A percentile compares a stretch with the other conserved stretches of the same genome.
These are phyloP conservation scores for Yarrowia bubula DNA, from an alignment of 805 yeast species.

Conservation along the genomic window DNA sequence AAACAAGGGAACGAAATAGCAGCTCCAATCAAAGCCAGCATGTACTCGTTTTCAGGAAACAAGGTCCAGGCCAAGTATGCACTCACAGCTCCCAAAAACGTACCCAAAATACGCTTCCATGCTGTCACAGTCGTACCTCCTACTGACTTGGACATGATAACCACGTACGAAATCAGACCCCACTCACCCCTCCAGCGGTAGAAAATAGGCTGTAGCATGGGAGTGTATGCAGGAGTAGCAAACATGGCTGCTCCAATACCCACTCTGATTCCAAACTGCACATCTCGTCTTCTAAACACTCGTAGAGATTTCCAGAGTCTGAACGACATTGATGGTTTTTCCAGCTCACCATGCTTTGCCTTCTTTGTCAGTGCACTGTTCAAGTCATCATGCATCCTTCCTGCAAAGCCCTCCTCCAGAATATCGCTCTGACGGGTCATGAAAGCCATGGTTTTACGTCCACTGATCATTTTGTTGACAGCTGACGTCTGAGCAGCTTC, in stretches of 20 bases:
- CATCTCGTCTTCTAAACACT: conserved; percentile 59
- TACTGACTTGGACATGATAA: conserved; percentile 78
- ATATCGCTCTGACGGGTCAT: conserved; percentile 14
- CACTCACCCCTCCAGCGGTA: conserved; percentile 76
- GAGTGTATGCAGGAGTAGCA: conserved; percentile 65
- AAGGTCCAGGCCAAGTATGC: conserved; percentile 62
- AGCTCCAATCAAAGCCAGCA: conserved; percentile 52
- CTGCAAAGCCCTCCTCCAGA: conserved; percentile 23
- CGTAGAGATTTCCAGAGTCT: conserved; percentile 45
- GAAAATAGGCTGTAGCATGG: conserved; percentile 53
- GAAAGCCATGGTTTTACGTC: conserved; percentile 13
- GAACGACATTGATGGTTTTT: conserved; percentile 32
- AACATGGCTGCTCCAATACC: conserved; percentile 71
- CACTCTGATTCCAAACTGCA: conserved; percentile 75
- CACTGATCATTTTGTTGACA: conserved; percentile 8
- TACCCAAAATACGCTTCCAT: conserved; percentile 55
- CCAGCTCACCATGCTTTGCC: conserved; percentile 17
- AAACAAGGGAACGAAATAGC: conserved; percentile 45
- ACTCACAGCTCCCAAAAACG: conserved; percentile 63
- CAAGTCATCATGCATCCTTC: conserved; percentile 21
- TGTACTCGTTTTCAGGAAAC: conserved; percentile 54
- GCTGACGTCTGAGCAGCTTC: conserved; percentile 4
- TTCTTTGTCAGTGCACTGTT: conserved; percentile 9
- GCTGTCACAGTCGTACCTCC: conserved; percentile 82
- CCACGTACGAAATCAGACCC: conserved; percentile 77